Conservation (phyloP, 768 basidiomycete species). For the Mycena rebaudengoi region DNA sequence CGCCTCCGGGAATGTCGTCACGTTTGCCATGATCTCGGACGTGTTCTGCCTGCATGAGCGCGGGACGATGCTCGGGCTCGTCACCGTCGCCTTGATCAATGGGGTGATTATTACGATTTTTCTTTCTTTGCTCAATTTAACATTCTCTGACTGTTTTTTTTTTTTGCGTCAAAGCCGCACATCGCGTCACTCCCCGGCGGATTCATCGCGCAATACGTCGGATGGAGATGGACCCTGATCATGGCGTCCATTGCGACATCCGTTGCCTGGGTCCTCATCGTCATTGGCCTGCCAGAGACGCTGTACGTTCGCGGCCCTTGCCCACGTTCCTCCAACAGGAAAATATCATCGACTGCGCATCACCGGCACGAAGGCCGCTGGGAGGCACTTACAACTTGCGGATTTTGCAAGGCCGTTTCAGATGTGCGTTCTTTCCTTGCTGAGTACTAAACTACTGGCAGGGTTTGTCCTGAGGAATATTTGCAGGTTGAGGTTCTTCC, state of each 20-base stretch:
- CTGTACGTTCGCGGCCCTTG: slow-evolving; percentile 21
- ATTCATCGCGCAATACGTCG: slow-evolving; percentile 25
- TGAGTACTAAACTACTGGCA: background rate
- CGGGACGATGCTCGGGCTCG: slow-evolving; percentile 28
- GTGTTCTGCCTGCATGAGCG: slow-evolving; percentile 28
- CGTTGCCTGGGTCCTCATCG: slow-evolving; percentile 24
- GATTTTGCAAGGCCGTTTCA: slow-evolving; percentile 29
- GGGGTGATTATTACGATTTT: slow-evolving; percentile 17
- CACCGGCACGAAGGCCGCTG: slow-evolving; percentile 2
- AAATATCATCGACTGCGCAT: slow-evolving; percentile 22
- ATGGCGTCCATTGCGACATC: slow-evolving; percentile 19
- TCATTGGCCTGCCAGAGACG: slow-evolving; percentile 22
- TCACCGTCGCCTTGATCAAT: slow-evolving; percentile 26
- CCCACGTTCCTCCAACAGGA: background rate
- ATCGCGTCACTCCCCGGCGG: slow-evolving; percentile 27
- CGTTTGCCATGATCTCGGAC: slow-evolving; percentile 24
- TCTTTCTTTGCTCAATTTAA: background rate
- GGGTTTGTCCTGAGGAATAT: too few species aligned
- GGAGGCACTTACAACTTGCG: slow-evolving; percentile 7
- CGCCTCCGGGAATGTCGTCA: slow-evolving; percentile 24
- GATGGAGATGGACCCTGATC: slow-evolving; percentile 28
- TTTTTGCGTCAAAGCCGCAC: slow-evolving; percentile 11
- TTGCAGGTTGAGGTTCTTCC: slow-evolving; percentile 24
- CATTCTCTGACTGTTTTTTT: too few species aligned
- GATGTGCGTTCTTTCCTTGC: slow-evolving; percentile 6